A percentile compares a stretch with the other conserved stretches of the same genome.
These are phyloP conservation scores for Tarenaya hassleriana DNA, from an alignment of 345 rosid genomes.

Conservation along the genomic window DNA sequence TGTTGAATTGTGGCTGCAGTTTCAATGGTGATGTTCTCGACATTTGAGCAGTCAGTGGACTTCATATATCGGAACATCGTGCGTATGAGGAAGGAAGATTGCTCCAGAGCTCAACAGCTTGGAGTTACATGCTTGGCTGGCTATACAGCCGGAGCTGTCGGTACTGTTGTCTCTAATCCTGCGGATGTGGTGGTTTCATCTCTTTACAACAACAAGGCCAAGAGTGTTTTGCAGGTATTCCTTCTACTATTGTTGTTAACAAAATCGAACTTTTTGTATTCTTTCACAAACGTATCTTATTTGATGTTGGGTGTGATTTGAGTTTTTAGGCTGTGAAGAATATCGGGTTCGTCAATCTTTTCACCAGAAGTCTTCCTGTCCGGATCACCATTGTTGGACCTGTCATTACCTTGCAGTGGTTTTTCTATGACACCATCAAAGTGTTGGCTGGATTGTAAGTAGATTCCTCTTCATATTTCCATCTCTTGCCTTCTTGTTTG, in stretches of 20 bases:
- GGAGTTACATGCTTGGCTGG: slow-evolving; percentile 55
- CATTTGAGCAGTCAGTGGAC: slow-evolving; percentile 48
- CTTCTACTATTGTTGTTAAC: no score
- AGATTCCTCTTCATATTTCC: slow-evolving; percentile 4
- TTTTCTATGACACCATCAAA: slow-evolving; percentile 50
- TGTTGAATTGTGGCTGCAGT: slow-evolving; percentile 23
- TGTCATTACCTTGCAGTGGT: slow-evolving; percentile 54
- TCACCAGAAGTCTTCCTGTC: slow-evolving; percentile 58
- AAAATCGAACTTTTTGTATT: no score
- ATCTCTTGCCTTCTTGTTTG: neutral
- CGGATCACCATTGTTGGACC: slow-evolving; percentile 59
- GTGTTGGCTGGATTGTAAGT: slow-evolving; percentile 60
- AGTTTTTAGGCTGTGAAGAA: slow-evolving; percentile 46
- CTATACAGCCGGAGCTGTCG: slow-evolving; percentile 48
- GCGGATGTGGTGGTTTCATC: slow-evolving; percentile 40
- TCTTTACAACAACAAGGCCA: slow-evolving; percentile 33
- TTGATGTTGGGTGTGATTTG: no score
- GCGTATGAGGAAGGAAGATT: slow-evolving; percentile 35
- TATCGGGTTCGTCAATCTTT: slow-evolving; percentile 48
- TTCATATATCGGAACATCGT: slow-evolving; percentile 29
- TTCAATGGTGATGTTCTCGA: slow-evolving; percentile 43
- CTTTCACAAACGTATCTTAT: no score
- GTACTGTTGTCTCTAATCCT: slow-evolving; percentile 38
- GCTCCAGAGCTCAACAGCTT: slow-evolving; percentile 43
- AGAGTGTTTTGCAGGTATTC: slow-evolving; percentile 27